phyloP scores from a whole-genome alignment of 129 eudicot species.

The Rutidosis leptorrhynchoides region DNA sequence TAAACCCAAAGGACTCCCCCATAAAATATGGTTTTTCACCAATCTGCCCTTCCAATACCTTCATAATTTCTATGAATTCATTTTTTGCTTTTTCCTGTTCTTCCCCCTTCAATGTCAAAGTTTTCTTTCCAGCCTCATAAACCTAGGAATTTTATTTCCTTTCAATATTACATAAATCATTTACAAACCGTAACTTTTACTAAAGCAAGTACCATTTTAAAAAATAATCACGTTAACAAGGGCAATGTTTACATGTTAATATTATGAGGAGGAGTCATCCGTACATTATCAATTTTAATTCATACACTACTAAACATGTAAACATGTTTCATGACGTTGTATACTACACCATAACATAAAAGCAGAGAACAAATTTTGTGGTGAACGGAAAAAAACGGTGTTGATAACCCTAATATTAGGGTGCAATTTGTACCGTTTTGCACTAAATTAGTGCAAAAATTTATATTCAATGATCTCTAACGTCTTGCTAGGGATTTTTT shows the following conservation, averaged over 20 bases:
- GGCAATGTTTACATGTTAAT: too few relatives aligned
- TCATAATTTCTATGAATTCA: constrained; percentile 30
- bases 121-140: constrained; percentile 23
- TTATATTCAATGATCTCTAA: too few relatives aligned
- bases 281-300: too few relatives aligned
- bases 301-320: too few relatives aligned
- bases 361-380: too few relatives aligned
- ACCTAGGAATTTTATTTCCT: constrained; percentile 1
- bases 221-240: neutral
- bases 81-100: constrained; percentile 31
- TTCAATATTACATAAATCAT: neutral
- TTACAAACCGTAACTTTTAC: neutral
- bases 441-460: neutral
- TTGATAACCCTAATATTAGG: too few relatives aligned
- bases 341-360: too few relatives aligned
- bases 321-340: too few relatives aligned
- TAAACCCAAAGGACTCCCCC: constrained; percentile 39
- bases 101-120: constrained; percentile 29
- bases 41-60: constrained; percentile 36
- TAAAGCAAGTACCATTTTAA: neutral
- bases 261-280: too few relatives aligned
- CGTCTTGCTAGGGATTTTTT: too few relatives aligned
- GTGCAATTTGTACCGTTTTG: too few relatives aligned
- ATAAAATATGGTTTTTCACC: constrained; percentile 35
- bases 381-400: too few relatives aligned